These are phyloP conservation scores for Salisapilia sapeloensis DNA, from an alignment of 352 stramenopile genomes.

Conservation along the genomic window DNA sequence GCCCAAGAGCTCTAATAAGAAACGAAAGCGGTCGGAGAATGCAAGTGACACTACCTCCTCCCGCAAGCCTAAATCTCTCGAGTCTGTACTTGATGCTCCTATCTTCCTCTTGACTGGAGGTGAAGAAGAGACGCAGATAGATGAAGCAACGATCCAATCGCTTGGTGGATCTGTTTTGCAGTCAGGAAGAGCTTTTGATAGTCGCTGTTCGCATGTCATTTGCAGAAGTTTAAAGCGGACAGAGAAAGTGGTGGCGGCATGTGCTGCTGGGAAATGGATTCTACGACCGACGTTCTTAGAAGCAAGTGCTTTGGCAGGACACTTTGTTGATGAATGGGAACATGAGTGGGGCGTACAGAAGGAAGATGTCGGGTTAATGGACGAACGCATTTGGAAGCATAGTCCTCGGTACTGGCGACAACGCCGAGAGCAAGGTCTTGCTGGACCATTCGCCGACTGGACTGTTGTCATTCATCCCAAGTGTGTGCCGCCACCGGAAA, in stretches of 20 bases:
- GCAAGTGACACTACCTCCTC: neutral
- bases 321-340: conserved; percentile 49
- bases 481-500: conserved; percentile 47
- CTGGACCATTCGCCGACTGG: conserved; percentile 50
- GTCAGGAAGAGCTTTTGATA: conserved; percentile 49
- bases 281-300: conserved; percentile 70
- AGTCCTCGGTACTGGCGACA: conserved; percentile 50
- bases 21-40: neutral
- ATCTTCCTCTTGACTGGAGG: conserved; percentile 63
- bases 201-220: conserved; percentile 67
- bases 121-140: conserved; percentile 47
- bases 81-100: conserved; percentile 8
- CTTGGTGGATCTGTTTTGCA: conserved; percentile 47
- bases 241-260: conserved; percentile 76
- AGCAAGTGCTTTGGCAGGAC: conserved; percentile 28
- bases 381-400: conserved; percentile 53
- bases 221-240: conserved; percentile 76
- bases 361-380: conserved; percentile 39
- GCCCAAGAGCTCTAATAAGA: no score
- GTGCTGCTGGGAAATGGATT: conserved; percentile 77
- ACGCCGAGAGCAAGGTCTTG: conserved; percentile 14
- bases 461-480: conserved; percentile 62
- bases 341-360: conserved; percentile 57
- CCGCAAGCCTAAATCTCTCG: no score
- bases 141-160: conserved; percentile 56